phyloP scores from a whole-genome alignment of 2,329 filamentous ascomycete species.

The Claviceps spartinae region DNA sequence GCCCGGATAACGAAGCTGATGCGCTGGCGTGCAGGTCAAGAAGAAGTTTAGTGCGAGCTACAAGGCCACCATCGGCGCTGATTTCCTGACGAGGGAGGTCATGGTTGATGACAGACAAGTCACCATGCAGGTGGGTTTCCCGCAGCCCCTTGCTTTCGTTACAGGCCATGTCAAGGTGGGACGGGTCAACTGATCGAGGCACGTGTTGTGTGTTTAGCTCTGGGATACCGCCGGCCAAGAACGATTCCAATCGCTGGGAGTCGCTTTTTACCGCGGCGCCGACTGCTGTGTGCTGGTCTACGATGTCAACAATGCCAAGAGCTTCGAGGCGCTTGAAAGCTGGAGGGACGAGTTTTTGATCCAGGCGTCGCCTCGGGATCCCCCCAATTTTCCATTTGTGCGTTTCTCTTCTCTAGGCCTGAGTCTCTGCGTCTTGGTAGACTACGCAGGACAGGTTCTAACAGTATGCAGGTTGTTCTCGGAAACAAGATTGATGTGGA shows the following conservation, averaged over 20 bases:
- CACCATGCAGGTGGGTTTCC: slow-evolving; percentile 76
- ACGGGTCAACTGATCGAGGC: neutral
- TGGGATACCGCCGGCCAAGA: slow-evolving; percentile 98
- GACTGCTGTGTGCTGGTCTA: slow-evolving; percentile 97
- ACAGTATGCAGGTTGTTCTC: slow-evolving; percentile 58
- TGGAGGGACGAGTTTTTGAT: slow-evolving; percentile 98
- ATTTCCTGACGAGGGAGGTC: slow-evolving; percentile 97
- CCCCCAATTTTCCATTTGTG: slow-evolving; percentile 95
- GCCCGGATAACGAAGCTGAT: slow-evolving; percentile 5
- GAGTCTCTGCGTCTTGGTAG: no score
- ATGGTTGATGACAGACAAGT: slow-evolving; percentile 93
- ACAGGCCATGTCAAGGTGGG: neutral
- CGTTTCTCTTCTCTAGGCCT: slow-evolving; percentile 20
- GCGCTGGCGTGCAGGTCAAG: slow-evolving; percentile 59
- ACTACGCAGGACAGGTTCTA: slow-evolving; percentile 5
- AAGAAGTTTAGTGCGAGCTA: slow-evolving; percentile 99
- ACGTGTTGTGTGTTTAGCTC: slow-evolving; percentile 41
- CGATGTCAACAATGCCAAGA: slow-evolving; percentile 98
- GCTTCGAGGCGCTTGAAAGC: slow-evolving; percentile 94
- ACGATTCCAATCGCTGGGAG: slow-evolving; percentile 90
- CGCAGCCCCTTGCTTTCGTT: no score
- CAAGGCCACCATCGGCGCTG: slow-evolving; percentile 97
- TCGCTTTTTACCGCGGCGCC: slow-evolving; percentile 93
- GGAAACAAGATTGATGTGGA: slow-evolving; percentile 99
- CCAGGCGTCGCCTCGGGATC: slow-evolving; percentile 89